Conservation (phyloP, 2,329 filamentous ascomycete species). For the Aspergillus niger region DNA sequence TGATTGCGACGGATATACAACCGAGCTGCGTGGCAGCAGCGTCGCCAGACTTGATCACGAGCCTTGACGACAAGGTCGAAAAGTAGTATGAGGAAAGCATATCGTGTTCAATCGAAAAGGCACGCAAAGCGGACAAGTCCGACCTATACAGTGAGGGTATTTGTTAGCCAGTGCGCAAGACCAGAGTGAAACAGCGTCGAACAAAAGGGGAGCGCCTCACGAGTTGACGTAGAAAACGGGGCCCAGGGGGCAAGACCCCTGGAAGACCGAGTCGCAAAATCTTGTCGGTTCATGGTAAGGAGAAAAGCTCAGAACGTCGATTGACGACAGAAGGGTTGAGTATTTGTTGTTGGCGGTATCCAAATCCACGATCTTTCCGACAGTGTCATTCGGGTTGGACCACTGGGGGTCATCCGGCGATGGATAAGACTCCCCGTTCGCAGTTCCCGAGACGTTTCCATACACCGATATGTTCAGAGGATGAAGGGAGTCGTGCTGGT, state of each 20-base stretch:
- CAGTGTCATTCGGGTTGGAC: constrained; percentile 60
- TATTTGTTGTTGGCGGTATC: constrained; percentile 61
- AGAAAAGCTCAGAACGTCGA: constrained; percentile 76
- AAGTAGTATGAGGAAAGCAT: constrained; percentile 85
- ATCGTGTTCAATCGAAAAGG: constrained; percentile 71
- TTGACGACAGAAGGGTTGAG: constrained; percentile 71
- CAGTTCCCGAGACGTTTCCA: constrained; percentile 84
- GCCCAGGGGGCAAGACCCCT: constrained; percentile 71
- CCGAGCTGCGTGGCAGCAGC: constrained; percentile 63
- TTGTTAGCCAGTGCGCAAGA: constrained; percentile 3
- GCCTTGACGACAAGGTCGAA: constrained; percentile 72
- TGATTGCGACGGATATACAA: constrained; percentile 80
- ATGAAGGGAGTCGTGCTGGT: constrained; percentile 61
- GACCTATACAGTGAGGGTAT: constrained; percentile 31
- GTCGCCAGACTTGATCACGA: constrained; percentile 77
- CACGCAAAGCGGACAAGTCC: constrained; percentile 60
- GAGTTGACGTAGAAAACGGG: constrained; percentile 67
- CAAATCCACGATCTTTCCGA: constrained; percentile 76
- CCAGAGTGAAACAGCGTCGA: constrained; percentile 1
- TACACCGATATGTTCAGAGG: constrained; percentile 77
- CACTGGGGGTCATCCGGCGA: constrained; percentile 61
- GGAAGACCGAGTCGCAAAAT: constrained; percentile 67
- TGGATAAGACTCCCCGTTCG: constrained; percentile 58
- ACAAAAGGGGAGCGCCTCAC: constrained; percentile 36
- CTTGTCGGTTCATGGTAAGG: constrained; percentile 60